phyloP scores from a whole-genome alignment of 164 flowering plant species.

The Stephania japonica region DNA sequence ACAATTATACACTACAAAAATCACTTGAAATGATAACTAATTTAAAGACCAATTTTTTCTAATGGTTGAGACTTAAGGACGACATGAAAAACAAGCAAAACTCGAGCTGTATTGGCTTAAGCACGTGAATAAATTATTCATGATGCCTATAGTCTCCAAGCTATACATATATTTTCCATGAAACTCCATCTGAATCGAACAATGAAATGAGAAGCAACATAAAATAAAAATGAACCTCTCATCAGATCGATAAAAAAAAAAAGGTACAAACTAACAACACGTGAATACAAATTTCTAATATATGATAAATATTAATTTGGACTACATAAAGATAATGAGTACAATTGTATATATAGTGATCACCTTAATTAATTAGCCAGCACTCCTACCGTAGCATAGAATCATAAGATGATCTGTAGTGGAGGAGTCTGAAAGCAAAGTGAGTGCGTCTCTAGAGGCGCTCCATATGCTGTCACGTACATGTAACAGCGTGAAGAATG shows the following conservation, averaged over 20 bases:
- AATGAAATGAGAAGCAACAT: not conserved
- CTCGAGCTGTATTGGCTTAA: no score
- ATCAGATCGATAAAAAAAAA: not conserved
- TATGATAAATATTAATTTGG: not conserved
- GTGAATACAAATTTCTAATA: not conserved
- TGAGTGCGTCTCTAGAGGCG: conserved; percentile 28
- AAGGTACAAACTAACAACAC: not conserved
- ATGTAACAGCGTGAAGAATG: conserved; percentile 61
- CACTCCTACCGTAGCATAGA: conserved; percentile 47
- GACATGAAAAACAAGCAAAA: no score
- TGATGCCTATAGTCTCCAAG: not conserved
- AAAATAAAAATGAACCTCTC: not conserved
- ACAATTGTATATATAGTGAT: not conserved
- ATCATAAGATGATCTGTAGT: conserved; percentile 68
- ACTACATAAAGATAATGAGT: not conserved
- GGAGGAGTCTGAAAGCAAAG: conserved; percentile 51
- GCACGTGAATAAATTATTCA: no score
- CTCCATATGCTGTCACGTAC: conserved; percentile 81
- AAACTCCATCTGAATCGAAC: not conserved
- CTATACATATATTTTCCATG: not conserved
- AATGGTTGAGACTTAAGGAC: no score
- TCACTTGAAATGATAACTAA: no score
- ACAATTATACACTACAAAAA: no score
- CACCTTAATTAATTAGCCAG: not conserved
- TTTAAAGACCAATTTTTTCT: no score